A percentile compares a stretch with the other conserved stretches of the same genome.
These are phyloP conservation scores for Diaporthe caulivora DNA, from an alignment of 2,329 filamentous ascomycete genomes.

Conservation along the genomic window DNA sequence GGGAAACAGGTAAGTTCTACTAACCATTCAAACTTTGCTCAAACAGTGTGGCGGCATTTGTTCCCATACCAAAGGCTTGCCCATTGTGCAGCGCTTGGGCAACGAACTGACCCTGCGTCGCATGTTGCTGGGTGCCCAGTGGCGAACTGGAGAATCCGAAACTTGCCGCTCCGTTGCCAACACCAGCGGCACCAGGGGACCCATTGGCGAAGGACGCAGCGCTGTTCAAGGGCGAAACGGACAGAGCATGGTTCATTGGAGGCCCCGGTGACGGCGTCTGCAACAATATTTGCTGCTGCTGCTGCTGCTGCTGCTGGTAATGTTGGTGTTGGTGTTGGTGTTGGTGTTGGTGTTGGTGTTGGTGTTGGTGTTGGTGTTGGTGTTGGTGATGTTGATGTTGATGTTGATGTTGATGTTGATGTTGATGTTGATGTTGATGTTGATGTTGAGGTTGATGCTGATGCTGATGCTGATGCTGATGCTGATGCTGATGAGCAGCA, in stretches of 20 bases:
- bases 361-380: slow-evolving; percentile 1
- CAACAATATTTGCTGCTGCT: neutral
- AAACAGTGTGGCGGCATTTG: neutral
- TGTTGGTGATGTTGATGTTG: neutral
- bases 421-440: neutral
- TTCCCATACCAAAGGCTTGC: slow-evolving; percentile 13
- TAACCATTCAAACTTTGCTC: neutral
- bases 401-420: neutral
- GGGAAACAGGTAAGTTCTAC: neutral
- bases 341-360: slow-evolving; percentile 41
- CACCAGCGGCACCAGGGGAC: neutral
- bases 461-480: slow-evolving; percentile 37
- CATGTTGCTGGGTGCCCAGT: slow-evolving; percentile 23
- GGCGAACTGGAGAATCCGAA: slow-evolving; percentile 31
- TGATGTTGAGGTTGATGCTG: slow-evolving; percentile 36
- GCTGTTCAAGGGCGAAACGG: slow-evolving; percentile 3
- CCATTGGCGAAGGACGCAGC: slow-evolving; percentile 8
- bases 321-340: neutral
- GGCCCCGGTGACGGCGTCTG: slow-evolving; percentile 48
- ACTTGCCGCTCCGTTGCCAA: neutral
- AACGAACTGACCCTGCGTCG: slow-evolving; percentile 21
- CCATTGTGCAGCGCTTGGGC: slow-evolving; percentile 27
- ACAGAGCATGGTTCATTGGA: slow-evolving; percentile 50
- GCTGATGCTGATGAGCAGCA: slow-evolving; percentile 44
- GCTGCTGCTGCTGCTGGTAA: slow-evolving; percentile 10